These are phyloP conservation scores for Salisapilia sapeloensis DNA, from an alignment of 352 stramenopile species.

Conservation along the genomic window DNA sequence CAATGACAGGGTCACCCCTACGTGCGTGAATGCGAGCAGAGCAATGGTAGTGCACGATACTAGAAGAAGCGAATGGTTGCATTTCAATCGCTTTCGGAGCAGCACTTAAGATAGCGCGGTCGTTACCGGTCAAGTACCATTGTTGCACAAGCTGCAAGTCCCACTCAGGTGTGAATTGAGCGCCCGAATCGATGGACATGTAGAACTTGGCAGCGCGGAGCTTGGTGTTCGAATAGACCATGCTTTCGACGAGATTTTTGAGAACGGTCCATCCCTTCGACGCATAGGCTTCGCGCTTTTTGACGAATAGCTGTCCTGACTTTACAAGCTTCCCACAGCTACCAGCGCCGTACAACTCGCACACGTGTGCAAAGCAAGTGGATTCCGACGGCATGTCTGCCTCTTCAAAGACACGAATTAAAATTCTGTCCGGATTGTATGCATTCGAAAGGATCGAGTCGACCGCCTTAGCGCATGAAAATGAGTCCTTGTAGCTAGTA, in stretches of 20 bases:
- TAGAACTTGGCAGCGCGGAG: slow-evolving; percentile 36
- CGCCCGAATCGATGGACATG: slow-evolving; percentile 40
- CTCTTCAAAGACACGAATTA: slow-evolving; percentile 55
- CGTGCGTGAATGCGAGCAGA: slow-evolving; percentile 70
- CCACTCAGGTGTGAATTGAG: slow-evolving; percentile 60
- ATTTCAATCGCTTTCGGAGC: slow-evolving; percentile 37
- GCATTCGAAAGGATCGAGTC: slow-evolving; percentile 2
- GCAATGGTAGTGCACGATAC: slow-evolving; percentile 51
- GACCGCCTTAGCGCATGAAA: slow-evolving; percentile 34
- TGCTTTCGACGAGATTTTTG: slow-evolving; percentile 33
- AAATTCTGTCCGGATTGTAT: neutral
- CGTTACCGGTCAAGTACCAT: slow-evolving; percentile 66
- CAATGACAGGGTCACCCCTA: slow-evolving; percentile 32
- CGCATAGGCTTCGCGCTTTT: slow-evolving; percentile 37
- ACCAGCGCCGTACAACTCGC: slow-evolving; percentile 15
- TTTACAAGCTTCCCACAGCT: slow-evolving; percentile 28
- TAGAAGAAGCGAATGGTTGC: slow-evolving; percentile 12
- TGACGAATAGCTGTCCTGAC: slow-evolving; percentile 25
- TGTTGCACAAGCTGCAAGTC: slow-evolving; percentile 57
- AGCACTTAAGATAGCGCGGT: slow-evolving; percentile 64
- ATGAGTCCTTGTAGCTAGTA: slow-evolving; percentile 38
- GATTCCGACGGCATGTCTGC: slow-evolving; percentile 31
- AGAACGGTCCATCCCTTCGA: slow-evolving; percentile 33
- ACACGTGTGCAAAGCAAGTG: slow-evolving; percentile 45
- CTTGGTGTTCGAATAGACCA: slow-evolving; percentile 16